Percentiles rank a stretch among this genome's conserved stretches.
These are phyloP conservation scores for Arabis hirsuta DNA, from an alignment of 345 rosid species.

Conservation along the genomic window DNA sequence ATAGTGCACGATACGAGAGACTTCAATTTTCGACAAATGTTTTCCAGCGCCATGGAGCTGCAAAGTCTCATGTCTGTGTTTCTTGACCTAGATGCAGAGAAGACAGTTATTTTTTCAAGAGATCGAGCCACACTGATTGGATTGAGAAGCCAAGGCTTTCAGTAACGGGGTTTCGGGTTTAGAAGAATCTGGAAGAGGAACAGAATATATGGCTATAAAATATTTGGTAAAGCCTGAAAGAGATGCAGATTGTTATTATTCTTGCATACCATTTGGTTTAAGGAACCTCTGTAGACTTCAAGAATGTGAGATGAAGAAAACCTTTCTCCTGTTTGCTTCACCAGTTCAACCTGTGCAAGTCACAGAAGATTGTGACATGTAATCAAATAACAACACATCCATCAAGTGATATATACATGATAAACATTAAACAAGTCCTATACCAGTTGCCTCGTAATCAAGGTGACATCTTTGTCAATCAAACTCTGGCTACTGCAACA, in stretches of 20 bases:
- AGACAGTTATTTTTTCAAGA: slow-evolving; percentile 12
- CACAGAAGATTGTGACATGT: not conserved
- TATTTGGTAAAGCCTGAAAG: slow-evolving; percentile 16
- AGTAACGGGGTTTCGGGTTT: not conserved
- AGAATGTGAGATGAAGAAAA: slow-evolving; percentile 86
- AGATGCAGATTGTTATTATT: slow-evolving; percentile 1
- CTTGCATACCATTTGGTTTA: slow-evolving; percentile 74
- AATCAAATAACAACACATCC: slow-evolving; percentile 24
- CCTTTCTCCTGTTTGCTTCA: slow-evolving; percentile 73
- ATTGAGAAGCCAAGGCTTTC: slow-evolving; percentile 16
- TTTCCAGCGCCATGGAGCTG: slow-evolving; percentile 96
- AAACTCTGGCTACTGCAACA: slow-evolving; percentile 67
- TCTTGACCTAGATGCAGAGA: slow-evolving; percentile 72
- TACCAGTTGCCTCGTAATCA: slow-evolving; percentile 86
- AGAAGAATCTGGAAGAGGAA: slow-evolving; percentile 21
- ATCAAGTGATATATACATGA: slow-evolving; percentile 24
- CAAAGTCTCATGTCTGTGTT: slow-evolving; percentile 76
- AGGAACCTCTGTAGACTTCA: slow-evolving; percentile 96
- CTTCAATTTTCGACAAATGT: slow-evolving; percentile 78
- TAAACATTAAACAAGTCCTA: slow-evolving; percentile 22
- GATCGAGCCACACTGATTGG: slow-evolving; percentile 9
- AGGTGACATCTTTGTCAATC: slow-evolving; percentile 86
- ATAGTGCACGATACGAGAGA: slow-evolving; percentile 80
- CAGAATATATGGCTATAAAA: slow-evolving; percentile 10
- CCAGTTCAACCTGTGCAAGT: slow-evolving; percentile 79